Evolutionary conservation across 2,329 filamentous ascomycete species (phyloP).

Genomic region (Aschersonia sp.): DNA sequence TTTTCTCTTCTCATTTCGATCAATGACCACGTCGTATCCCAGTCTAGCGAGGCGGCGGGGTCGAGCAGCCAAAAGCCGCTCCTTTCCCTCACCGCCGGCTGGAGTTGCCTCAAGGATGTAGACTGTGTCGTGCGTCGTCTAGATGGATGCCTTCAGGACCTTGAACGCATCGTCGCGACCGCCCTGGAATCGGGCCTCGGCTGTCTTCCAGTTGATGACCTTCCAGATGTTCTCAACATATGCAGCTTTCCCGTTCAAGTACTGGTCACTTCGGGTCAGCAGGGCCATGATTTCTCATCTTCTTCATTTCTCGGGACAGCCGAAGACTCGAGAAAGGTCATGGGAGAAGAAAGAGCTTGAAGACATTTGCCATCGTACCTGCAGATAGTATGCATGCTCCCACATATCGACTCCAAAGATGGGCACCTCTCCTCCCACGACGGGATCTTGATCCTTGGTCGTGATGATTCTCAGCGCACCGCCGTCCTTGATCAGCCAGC

Average conservation of each 20-base stretch:
- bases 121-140: conserved; percentile 3
- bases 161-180: conserved; percentile 30
- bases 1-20: too few species aligned
- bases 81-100: not conserved
- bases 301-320: not conserved
- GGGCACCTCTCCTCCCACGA: conserved; percentile 48
- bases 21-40: not conserved
- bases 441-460: conserved; percentile 77
- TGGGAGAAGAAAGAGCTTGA: not conserved
- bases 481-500: conserved; percentile 62
- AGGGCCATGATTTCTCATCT: not conserved
- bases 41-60: not conserved
- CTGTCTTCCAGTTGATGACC: conserved; percentile 63
- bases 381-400: conserved; percentile 87
- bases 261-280: conserved; percentile 27
- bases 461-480: conserved; percentile 54
- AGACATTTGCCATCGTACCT: conserved; percentile 31
- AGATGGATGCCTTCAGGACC: conserved; percentile 27
- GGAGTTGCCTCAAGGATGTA: not conserved
- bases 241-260: conserved; percentile 59
- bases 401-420: conserved; percentile 78
- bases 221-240: conserved; percentile 69
- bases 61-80: not conserved
- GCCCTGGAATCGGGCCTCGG: conserved; percentile 46
- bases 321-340: conserved; percentile 12